Evolutionary conservation across 805 yeast genomes (phyloP), one percentile per base, ranked within the genome.

Genomic region (Candida succiphila): DNA sequence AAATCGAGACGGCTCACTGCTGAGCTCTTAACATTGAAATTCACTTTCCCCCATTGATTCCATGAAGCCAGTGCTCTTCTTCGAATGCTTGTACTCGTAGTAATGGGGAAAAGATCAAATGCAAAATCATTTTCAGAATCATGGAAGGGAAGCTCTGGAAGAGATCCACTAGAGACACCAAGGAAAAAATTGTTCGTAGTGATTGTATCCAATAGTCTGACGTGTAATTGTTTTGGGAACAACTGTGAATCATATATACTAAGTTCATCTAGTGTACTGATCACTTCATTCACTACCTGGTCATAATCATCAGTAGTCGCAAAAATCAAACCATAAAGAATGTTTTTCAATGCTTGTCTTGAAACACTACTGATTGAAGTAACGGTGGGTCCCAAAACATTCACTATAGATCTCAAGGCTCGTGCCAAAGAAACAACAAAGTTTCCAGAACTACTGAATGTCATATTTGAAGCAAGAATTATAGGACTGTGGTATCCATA

Each of bases 301-400:
- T 50, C 57, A 30, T 52, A 63, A 39, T 52, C 62, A 34, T 42
- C 46, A 30, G 37, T 53, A 41, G 43, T 59, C 41, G 37, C 40
- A 36, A 39, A 65, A 48, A 54, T 65, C 51, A 53, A 58, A 25
- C 45, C 63, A 55, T 54, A 58, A 34, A 54, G 39, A 20, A 64
- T 51, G 51, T 52, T 64, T 39, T 37, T 63, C 35, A 64, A 55
- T 35, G 44, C 54, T 27, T 34, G 46, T 35, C 54, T 60, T 39
- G 50, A 36, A 4, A 38, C 34, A 2, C 37, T 24, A 3, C 52
- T 49, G 39, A 72, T 45, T 4, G 54, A 54, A 4, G 43, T 40
- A 10, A 72, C 46, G 36, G 63, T 67, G 2, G 89, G 89, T 1
- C 89, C 88, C 16, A 72, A 44, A 27, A 65, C 62, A 37, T 67